Conservation (phyloP, 2,329 filamentous ascomycete species). For the Colletotrichum chlorophyti region DNA sequence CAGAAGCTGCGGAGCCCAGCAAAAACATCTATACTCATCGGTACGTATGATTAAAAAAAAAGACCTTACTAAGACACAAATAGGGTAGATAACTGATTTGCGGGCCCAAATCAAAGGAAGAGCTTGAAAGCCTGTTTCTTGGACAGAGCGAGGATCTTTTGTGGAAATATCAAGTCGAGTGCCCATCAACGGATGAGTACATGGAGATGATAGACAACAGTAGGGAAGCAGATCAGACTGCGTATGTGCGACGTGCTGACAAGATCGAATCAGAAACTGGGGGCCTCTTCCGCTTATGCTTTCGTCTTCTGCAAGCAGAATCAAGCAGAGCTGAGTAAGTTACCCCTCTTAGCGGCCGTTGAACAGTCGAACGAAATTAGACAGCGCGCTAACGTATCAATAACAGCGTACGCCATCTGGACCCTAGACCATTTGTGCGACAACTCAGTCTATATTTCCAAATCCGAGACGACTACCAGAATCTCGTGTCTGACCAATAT, state of each 20-base stretch:
- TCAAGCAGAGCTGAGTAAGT: not conserved
- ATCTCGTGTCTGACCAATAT: slow-evolving; percentile 39
- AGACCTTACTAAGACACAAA: too few species aligned
- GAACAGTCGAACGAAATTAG: not conserved
- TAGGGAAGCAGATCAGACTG: not conserved
- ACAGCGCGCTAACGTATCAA: not conserved
- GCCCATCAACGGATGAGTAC: slow-evolving; percentile 85
- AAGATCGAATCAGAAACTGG: slow-evolving; percentile 25
- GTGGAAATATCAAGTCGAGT: slow-evolving; percentile 84
- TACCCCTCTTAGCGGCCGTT: not conserved
- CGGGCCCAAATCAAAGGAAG: too few species aligned
- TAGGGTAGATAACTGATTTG: too few species aligned
- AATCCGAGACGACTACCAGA: slow-evolving; percentile 41
- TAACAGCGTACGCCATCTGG: not conserved
- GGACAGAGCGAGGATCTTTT: slow-evolving; percentile 91
- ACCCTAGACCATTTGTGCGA: not conserved
- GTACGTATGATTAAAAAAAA: slow-evolving; percentile 32
- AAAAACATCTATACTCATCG: slow-evolving; percentile 27
- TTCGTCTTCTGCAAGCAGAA: slow-evolving; percentile 25
- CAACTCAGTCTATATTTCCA: slow-evolving; percentile 39
- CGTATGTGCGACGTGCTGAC: not conserved
- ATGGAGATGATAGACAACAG: slow-evolving; percentile 72
- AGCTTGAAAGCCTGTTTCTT: slow-evolving; percentile 70
- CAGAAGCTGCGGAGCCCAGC: not conserved
- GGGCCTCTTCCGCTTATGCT: slow-evolving; percentile 30